Base-by-base conservation (phyloP, 768 basidiomycete genomes). In the Xerocomus potaroensis region DNA sequence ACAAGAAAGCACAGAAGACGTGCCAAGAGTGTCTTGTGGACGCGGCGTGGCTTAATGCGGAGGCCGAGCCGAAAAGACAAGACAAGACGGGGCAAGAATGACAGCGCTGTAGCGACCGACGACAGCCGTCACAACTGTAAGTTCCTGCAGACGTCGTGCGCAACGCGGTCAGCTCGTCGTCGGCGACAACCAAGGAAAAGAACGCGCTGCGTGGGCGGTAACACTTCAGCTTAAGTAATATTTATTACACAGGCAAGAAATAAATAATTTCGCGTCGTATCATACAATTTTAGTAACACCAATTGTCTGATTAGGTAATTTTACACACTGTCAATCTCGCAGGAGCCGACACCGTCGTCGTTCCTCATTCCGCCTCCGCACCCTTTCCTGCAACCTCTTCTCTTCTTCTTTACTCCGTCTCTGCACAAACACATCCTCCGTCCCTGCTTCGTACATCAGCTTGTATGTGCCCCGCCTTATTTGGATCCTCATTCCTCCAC, bases 391-490 rank as follows among this genome's bases (percentile, higher is more conserved):
- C 59, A 74, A 57, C 41, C 41, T 58, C 56, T 38, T 58, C 61
- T 59, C 61, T 44, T 67, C 73, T 41, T 66, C 72, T 34, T 26
- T 42, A 23, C 62, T 48, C 45, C 71, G 60, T 41, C 49, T 16
- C 31, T 76, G 75, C 66, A 69, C 69, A 19, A 80, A 37, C 26
- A 64, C 56, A 35, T 87, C 84, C 62, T 87, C 86, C n/a, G 72
- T 67, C 31, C 80, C 83, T 2, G 63, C 71, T 59, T 83, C 84
- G 59, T 85, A 87, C 63, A 83, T 65, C 23, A 91, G 57, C 64
- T 80, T 84, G 73, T 88, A 90, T 50, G 73, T 73, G 33, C 79
- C 75, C 47, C 72, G 55, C 40, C 73, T 70, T 24, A 91, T 74
- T 45, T 80, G 78, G 47, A 89, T 74, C 33, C 65, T 59, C 55